Evolutionary conservation across 805 yeast genomes (phyloP).

Genomic region (Lipomyces kockii): DNA sequence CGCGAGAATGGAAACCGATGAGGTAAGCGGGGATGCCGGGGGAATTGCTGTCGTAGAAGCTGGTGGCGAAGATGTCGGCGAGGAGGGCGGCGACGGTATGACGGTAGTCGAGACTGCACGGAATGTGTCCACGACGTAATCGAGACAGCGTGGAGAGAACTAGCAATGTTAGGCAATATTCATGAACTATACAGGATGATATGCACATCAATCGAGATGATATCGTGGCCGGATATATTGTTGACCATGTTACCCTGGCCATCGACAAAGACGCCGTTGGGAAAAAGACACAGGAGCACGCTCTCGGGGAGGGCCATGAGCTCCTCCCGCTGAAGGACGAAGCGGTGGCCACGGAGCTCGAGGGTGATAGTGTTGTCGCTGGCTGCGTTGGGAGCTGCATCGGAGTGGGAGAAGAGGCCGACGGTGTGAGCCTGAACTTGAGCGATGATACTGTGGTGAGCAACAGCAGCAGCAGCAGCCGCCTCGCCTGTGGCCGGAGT

Average conservation of each 20-base stretch:
- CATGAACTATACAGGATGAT: slow-evolving; percentile 35
- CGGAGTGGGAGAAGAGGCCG: slow-evolving; percentile 15
- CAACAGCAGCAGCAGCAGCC: slow-evolving; percentile 16
- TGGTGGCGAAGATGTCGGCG: slow-evolving; percentile 12
- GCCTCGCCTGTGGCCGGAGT: slow-evolving; percentile 20
- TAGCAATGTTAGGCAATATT: slow-evolving; percentile 45
- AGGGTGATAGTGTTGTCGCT: slow-evolving; percentile 53
- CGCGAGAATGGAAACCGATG: slow-evolving; percentile 55
- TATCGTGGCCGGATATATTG: slow-evolving; percentile 63
- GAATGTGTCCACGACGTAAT: slow-evolving; percentile 76
- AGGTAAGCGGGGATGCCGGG: neutral
- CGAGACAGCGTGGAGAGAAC: slow-evolving; percentile 84
- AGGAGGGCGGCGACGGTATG: slow-evolving; percentile 14
- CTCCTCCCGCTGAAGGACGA: slow-evolving; percentile 83
- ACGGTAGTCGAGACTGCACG: slow-evolving; percentile 43
- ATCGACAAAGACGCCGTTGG: slow-evolving; percentile 87
- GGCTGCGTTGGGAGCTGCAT: slow-evolving; percentile 11
- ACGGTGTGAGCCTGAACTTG: slow-evolving; percentile 20
- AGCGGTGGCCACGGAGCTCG: slow-evolving; percentile 73
- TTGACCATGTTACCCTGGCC: slow-evolving; percentile 75
- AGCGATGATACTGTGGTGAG: slow-evolving; percentile 14
- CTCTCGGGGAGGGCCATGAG: slow-evolving; percentile 91
- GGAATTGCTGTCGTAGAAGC: neutral
- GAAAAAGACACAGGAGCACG: slow-evolving; percentile 80
- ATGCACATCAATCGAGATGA: slow-evolving; percentile 26